Base-by-base conservation (phyloP, 2,329 filamentous ascomycete species). In the Ophidiomyces ophidiicola region DNA sequence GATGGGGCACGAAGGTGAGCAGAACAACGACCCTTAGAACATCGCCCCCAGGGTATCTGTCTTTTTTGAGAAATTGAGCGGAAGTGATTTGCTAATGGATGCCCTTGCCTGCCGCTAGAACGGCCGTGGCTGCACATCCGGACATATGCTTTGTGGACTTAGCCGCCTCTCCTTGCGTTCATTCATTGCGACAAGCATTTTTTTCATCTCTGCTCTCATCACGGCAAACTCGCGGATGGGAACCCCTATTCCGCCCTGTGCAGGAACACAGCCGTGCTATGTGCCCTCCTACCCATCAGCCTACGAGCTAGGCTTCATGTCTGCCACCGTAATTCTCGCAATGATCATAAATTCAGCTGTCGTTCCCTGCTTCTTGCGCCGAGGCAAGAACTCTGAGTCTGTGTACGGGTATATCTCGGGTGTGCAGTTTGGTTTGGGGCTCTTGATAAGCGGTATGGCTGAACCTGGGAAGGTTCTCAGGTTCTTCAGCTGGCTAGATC, bases 71-170 rank as follows among this genome's bases (percentile, higher is more conserved):
- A 6, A 14, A 10, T n/a, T n/a, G n/a, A n/a, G n/a, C n/a, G n/a
- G 7, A 39, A 24, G 31, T 38, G 12, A 17, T n/a, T 36, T 26
- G 35, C 29, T 30, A 26, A 11, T 26, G 34, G 32, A 34, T 30
- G 42, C 18, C 31, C 26, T 26, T 28, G n/a, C 17, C 14, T 36
- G 17, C 26, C 19, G 3, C 15, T 41, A 68, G 64, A 62, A 61
- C 46, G 61, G 58, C 34, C 60, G 62, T 39, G 69, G 70, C 12
- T 73, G 70, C 47, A 72, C 69, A 6, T 71, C 69, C 1, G 69
- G 69, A 36, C 69, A 73, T 47, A 71, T 72, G 65, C 63, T 73
- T 21, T 71, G 69, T 44, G 70, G 70, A 1, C 48, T 72, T 3
- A 61, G 67, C 4, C 61, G 68, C 28, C 56, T 69, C 18, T 70